phyloP scores from a whole-genome alignment of 1,284 basidiomycete species.

The Crucibulum cyathiforme region DNA sequence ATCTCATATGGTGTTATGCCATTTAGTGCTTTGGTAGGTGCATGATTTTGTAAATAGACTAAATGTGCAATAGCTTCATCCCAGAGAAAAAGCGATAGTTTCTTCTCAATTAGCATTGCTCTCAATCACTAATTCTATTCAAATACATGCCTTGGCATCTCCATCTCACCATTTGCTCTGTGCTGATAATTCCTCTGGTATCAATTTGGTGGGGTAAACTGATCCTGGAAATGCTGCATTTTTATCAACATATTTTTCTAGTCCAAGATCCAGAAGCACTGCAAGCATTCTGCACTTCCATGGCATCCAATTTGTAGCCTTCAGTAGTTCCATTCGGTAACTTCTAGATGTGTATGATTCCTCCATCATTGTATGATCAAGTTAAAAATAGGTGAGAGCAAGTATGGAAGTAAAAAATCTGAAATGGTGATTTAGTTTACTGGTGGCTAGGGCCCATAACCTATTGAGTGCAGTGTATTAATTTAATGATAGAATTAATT shows the following conservation, averaged over 20 bases:
- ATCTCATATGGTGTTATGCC: slow-evolving; percentile 32
- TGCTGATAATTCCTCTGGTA: slow-evolving; percentile 4
- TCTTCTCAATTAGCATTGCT: slow-evolving; percentile 30
- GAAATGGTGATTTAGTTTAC: neutral
- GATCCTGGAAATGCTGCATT: slow-evolving; percentile 4
- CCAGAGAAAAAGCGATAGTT: slow-evolving; percentile 42
- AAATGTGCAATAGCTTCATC: slow-evolving; percentile 43
- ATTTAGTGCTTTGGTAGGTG: slow-evolving; percentile 20
- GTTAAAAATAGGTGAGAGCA: slow-evolving; percentile 4
- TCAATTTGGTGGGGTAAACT: slow-evolving; percentile 3
- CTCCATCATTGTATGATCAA: slow-evolving; percentile 3
- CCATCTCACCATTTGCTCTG: slow-evolving; percentile 18
- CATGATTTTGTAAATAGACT: slow-evolving; percentile 24
- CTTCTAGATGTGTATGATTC: slow-evolving; percentile 7
- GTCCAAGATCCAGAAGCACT: slow-evolving; percentile 15
- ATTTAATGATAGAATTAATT: no score
- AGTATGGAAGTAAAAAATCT: slow-evolving; percentile 3
- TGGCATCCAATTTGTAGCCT: slow-evolving; percentile 14
- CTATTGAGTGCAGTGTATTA: slow-evolving; percentile 8
- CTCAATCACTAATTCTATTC: slow-evolving; percentile 31
- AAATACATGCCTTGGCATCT: slow-evolving; percentile 27
- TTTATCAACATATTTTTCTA: slow-evolving; percentile 19
- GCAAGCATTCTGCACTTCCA: slow-evolving; percentile 18
- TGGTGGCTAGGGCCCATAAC: slow-evolving; percentile 29
- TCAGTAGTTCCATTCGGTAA: slow-evolving; percentile 16